Base-by-base conservation (phyloP, 768 basidiomycete species). In the Calocybe cyanea region DNA sequence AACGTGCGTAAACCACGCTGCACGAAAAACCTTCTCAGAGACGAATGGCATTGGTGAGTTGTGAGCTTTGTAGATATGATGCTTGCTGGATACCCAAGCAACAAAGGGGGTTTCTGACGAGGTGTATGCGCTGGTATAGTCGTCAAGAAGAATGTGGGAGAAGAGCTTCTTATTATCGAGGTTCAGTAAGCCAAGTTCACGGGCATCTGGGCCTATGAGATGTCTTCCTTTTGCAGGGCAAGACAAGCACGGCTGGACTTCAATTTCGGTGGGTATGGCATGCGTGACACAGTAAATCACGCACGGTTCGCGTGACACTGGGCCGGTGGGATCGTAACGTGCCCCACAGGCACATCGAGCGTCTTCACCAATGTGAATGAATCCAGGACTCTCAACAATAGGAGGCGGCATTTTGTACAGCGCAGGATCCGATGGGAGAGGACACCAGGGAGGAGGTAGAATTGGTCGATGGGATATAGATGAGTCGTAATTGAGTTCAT, bases 31-130 rank as follows among this genome's bases (percentile, higher is more conserved):
- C n/a, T n/a, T n/a, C n/a, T n/a, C n/a, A n/a, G n/a, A n/a, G n/a
- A 56, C 43, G 44, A 56, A 56, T 9, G 49, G 42, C 7, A n/a
- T 7, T 14, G 8, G 8, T 8, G 54, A 53, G 3, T 35, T 8
- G n/a, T 32, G 8, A 8, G 31, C 31, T 32, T 8, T 32, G n/a
- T 32, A 32, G 8, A 8, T 32, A n/a, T n/a, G 31, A 8, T 32
- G 31, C 8, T 8, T n/a, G 9, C 8, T n/a, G 31, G 31, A 8
- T 8, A 32, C 31, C 31, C 31, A 32, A 32, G 31, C 8, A 8
- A n/a, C n/a, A 45, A 70, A 69, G 1, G 66, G 67, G 0, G 60
- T 68, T 50, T 70, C 65, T 1, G 68, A 69, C 8, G 60, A 43
- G 10, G 62, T 65, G 40, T 49, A 69, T 0, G 51, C 48, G 20